phyloP scores from a whole-genome alignment of 1,284 basidiomycete species.

The Leucoagaricus sp. region DNA sequence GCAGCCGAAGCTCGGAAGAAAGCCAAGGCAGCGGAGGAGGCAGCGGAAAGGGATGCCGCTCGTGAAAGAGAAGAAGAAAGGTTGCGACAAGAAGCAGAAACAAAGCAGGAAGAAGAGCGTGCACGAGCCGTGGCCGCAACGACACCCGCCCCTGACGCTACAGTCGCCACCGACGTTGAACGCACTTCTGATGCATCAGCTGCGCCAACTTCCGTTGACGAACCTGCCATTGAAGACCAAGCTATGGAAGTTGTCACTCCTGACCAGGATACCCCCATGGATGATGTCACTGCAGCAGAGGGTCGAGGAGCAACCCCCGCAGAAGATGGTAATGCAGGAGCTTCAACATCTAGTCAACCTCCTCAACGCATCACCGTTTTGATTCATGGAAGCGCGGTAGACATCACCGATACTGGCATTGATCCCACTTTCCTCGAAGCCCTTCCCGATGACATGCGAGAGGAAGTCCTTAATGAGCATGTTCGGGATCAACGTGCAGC shows the following conservation, averaged over 20 bases:
- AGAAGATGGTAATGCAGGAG: slow-evolving; percentile 24
- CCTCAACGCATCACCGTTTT: slow-evolving; percentile 73
- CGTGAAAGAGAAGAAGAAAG: slow-evolving; percentile 35
- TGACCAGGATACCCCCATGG: slow-evolving; percentile 18
- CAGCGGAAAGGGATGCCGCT: slow-evolving; percentile 31
- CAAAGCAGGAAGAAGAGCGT: slow-evolving; percentile 6
- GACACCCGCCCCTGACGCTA: no score
- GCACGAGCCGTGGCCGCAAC: no score
- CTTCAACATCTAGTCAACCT: slow-evolving; percentile 27
- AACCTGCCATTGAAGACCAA: background rate
- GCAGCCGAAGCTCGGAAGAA: slow-evolving; percentile 66
- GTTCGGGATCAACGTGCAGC: slow-evolving; percentile 88
- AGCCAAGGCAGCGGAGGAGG: slow-evolving; percentile 46
- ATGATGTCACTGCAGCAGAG: slow-evolving; percentile 20
- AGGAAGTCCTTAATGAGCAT: slow-evolving; percentile 97
- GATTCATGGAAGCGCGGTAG: slow-evolving; percentile 92
- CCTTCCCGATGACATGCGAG: slow-evolving; percentile 97
- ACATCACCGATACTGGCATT: slow-evolving; percentile 98
- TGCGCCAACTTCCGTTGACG: background rate
- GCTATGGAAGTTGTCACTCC: slow-evolving; percentile 10
- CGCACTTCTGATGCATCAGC: background rate
- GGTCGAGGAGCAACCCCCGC: slow-evolving; percentile 20
- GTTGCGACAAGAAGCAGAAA: slow-evolving; percentile 25
- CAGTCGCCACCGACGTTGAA: background rate
- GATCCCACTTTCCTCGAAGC: slow-evolving; percentile 98